These are phyloP conservation scores for Fallopia convolvulus DNA, from an alignment of 148 eudicot species.

Conservation along the genomic window DNA sequence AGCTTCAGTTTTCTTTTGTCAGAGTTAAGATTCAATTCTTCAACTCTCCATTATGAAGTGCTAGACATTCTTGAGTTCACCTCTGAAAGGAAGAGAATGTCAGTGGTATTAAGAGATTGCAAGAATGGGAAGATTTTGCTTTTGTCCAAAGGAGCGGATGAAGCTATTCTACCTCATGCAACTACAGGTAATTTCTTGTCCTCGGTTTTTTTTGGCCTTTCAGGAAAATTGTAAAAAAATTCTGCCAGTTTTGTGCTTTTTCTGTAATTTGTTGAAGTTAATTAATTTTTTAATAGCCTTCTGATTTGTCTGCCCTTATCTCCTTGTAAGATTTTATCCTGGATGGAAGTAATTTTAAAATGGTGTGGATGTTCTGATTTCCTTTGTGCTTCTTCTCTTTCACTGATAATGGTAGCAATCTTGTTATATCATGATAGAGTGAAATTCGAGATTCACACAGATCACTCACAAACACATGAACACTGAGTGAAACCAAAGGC, in stretches of 20 bases:
- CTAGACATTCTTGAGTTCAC: conserved; percentile 89
- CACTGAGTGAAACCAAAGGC: not conserved
- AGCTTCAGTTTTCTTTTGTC: conserved; percentile 22
- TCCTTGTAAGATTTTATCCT: not conserved
- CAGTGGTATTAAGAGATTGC: conserved; percentile 71
- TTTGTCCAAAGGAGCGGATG: conserved; percentile 97
- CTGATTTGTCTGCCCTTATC: not conserved
- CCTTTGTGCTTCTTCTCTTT: not conserved
- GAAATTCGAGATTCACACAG: not conserved
- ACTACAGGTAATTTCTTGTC: conserved; percentile 41
- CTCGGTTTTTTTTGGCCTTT: conserved; percentile 3
- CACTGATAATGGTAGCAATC: conserved; percentile 1
- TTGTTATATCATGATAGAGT: not conserved
- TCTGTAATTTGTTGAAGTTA: not conserved
- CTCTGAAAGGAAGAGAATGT: conserved; percentile 97
- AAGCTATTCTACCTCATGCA: conserved; percentile 71
- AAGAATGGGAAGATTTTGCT: conserved; percentile 64
- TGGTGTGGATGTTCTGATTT: no score
- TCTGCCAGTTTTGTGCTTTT: not conserved
- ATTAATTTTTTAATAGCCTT: not conserved
- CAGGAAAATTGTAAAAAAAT: not conserved
- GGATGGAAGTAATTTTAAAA: not conserved
- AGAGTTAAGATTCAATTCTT: conserved; percentile 66
- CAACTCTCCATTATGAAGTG: conserved; percentile 55
- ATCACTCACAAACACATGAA: not conserved